Percentiles rank a stretch among this genome's conserved stretches.
Conservation (phyloP, 2,329 filamentous ascomycete genomes). For the Sclerotinia minor region DNA sequence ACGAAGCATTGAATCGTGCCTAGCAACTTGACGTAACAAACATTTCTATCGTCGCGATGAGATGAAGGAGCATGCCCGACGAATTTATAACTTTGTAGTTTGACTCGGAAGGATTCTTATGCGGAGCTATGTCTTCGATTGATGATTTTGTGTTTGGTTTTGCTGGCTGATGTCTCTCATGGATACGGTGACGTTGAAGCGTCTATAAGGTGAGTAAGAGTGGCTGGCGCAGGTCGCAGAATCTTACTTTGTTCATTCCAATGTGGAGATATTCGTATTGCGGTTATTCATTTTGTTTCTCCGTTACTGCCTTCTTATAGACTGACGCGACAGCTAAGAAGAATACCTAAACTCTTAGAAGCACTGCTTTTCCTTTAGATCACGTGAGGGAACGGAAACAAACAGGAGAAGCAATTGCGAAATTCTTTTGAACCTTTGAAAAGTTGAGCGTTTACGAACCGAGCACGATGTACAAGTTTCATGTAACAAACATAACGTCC, state of each 20-base stretch:
- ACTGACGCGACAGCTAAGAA: background rate
- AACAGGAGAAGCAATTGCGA: background rate
- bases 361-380: fast-evolving
- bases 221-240: background rate
- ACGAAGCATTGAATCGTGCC: slow-evolving; percentile 1
- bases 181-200: no score
- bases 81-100: background rate
- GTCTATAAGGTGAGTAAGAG: background rate
- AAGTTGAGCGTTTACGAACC: background rate
- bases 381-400: background rate
- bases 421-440: no score
- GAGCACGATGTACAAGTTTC: background rate
- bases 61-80: background rate
- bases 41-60: background rate
- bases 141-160: background rate
- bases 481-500: background rate
- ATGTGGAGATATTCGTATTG: no score
- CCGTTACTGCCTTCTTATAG: no score
- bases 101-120: background rate
- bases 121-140: background rate
- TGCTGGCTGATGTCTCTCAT: background rate
- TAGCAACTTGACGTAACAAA: background rate
- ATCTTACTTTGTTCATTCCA: background rate
- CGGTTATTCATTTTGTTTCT: no score
- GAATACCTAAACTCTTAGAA: background rate